phyloP scores from a whole-genome alignment of 2,329 filamentous ascomycete genomes.

The Aaosphaeria arxii region DNA sequence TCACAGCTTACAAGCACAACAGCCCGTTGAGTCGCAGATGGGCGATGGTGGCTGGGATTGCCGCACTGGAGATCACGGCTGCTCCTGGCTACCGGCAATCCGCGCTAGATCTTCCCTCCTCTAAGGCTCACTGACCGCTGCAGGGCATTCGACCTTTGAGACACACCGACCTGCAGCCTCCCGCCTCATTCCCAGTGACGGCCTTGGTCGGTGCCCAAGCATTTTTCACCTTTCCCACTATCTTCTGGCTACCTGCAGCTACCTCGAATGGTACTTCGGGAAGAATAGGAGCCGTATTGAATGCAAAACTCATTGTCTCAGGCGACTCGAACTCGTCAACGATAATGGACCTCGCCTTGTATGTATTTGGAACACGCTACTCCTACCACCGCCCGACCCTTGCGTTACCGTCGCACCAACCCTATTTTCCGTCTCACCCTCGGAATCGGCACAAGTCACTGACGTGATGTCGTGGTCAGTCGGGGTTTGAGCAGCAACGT shows the following conservation, averaged over 20 bases:
- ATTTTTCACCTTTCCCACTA: conserved; percentile 19
- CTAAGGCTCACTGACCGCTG: conserved; percentile 8
- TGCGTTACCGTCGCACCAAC: conserved; percentile 22
- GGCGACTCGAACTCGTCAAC: conserved; percentile 18
- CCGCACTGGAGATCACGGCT: conserved; percentile 17
- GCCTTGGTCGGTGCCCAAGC: conserved; percentile 24
- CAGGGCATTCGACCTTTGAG: conserved; percentile 27
- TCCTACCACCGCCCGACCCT: neutral
- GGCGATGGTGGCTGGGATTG: conserved; percentile 33
- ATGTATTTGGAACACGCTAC: neutral
- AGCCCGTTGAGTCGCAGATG: conserved; percentile 33
- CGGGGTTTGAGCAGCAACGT: conserved; percentile 13
- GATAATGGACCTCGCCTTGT: conserved; percentile 9
- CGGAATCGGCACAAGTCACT: conserved; percentile 14
- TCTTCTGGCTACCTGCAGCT: conserved; percentile 35
- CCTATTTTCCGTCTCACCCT: conserved; percentile 21
- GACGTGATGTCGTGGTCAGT: conserved; percentile 23
- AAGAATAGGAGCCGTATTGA: conserved; percentile 21
- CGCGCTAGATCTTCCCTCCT: too few species aligned
- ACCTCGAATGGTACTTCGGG: conserved; percentile 25
- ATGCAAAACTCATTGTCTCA: conserved; percentile 27
- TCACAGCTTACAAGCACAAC: conserved; percentile 27
- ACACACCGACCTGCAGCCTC: conserved; percentile 35
- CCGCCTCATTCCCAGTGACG: conserved; percentile 30
- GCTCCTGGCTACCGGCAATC: conserved; percentile 11